phyloP scores from a whole-genome alignment of 2,329 filamentous ascomycete genomes.

The Cladosporium cucumerinum region DNA sequence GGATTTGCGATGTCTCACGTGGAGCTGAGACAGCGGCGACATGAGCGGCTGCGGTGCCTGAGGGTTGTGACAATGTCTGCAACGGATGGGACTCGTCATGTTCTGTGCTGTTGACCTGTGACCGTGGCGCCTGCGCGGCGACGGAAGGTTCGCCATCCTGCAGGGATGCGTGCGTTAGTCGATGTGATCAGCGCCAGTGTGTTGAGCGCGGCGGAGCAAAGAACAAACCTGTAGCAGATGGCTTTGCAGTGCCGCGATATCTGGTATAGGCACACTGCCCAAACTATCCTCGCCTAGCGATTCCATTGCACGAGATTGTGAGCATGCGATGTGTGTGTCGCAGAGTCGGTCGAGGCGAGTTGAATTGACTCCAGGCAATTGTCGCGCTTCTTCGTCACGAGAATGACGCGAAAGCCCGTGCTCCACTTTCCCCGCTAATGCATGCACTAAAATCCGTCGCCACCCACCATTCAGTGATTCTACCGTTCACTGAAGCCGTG shows the following conservation, averaged over 20 bases:
- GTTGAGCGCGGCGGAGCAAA: constrained; percentile 7
- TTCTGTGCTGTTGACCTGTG: not conserved
- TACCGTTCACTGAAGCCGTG: not conserved
- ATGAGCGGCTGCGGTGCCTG: not conserved
- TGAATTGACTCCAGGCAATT: not conserved
- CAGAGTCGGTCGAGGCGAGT: not conserved
- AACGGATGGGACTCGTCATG: not conserved
- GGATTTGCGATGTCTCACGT: constrained; percentile 15
- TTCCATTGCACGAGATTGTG: constrained; percentile 21
- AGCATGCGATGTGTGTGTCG: not conserved
- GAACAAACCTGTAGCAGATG: constrained; percentile 23
- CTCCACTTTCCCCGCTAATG: not conserved
- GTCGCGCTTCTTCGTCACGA: constrained; percentile 1
- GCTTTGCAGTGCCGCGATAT: constrained; percentile 22
- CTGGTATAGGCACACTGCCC: constrained; percentile 23
- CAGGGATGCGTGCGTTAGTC: constrained; percentile 31
- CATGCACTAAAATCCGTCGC: not conserved
- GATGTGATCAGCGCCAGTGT: not conserved
- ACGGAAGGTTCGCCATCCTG: constrained; percentile 23
- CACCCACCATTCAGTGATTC: not conserved
- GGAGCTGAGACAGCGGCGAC: not conserved
- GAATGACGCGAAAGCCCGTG: constrained; percentile 1
- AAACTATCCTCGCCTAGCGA: constrained; percentile 28
- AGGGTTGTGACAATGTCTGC: not conserved
- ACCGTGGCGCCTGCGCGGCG: constrained; percentile 15